Evolutionary conservation across 2,329 filamentous ascomycete genomes (phyloP), one percentile per base, ranked within the genome.

Genomic region (Aspergillus arachidicola): DNA sequence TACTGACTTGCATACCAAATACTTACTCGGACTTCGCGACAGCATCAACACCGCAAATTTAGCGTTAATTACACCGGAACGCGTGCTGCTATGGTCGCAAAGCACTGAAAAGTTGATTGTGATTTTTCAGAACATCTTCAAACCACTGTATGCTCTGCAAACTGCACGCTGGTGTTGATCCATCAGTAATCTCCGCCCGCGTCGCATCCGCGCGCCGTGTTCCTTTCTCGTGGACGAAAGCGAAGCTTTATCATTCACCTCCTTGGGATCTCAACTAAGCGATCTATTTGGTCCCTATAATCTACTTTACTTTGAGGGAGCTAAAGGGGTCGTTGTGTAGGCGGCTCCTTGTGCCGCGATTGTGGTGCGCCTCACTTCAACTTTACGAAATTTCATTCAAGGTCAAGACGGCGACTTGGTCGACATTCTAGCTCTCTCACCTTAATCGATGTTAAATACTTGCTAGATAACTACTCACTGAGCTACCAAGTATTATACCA

Each of bases 141-240:
- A 34, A 43, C 23, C 21, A 14, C 14, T 38, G 34, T 30, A 36
- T 32, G 57, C 11, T 32, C 57, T 16, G 30, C 21, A 38, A 19
- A 36, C 21, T 46, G 43, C 43, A 12, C 7, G 41, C 10, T 28
- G 34, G 30, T 48, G 26, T 43, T n/a, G 23, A 38, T 59, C 32
- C n/a, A n/a, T 38, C 12, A 14, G 43, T 46, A 34, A 36, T 16
- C 21, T 48, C 43, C 46, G 32, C 46, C 30, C 57, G 45, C 57
- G 57, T 59, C 57, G 46, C 57, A 59, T 59, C 26, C 45, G 57
- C 57, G 57, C 57, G 57, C 45, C 46, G 45, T 50, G 57, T 53
- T 50, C 45, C 46, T 48, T 50, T 51, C 30, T 45, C 14, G 30
- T 32, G 28, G 23, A 51, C 26, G 30, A 32, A 16, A 16, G 4